These are phyloP conservation scores for Pichia sp. DNA, from an alignment of 1,139 yeast genomes.

Conservation along the genomic window DNA sequence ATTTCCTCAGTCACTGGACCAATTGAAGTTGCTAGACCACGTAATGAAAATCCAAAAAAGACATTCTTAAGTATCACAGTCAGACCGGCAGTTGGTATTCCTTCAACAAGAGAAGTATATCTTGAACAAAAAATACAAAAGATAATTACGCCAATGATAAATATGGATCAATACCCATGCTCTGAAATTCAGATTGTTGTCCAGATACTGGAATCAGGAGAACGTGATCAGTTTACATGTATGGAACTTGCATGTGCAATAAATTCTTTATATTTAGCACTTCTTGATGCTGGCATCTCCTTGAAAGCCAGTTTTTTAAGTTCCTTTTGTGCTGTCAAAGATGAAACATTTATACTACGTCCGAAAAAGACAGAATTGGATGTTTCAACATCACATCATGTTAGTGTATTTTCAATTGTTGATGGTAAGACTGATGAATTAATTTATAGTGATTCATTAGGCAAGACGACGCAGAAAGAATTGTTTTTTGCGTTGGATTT, in stretches of 20 bases:
- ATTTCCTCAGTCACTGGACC: conserved; percentile 86
- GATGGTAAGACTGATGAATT: conserved; percentile 48
- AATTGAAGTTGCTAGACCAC: conserved; percentile 62
- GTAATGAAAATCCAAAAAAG: conserved; percentile 79
- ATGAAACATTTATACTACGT: conserved; percentile 32
- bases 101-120: conserved; percentile 71
- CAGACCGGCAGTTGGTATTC: conserved; percentile 70
- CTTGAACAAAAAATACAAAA: conserved; percentile 66
- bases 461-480: conserved; percentile 55
- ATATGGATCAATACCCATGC: conserved; percentile 70
- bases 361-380: conserved; percentile 41
- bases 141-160: conserved; percentile 55
- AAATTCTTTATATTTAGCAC: conserved; percentile 66
- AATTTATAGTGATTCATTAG: conserved; percentile 64
- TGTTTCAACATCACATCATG: conserved; percentile 51
- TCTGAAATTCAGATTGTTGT: conserved; percentile 80
- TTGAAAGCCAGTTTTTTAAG: conserved; percentile 58
- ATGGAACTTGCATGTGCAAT: conserved; percentile 53
- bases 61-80: conserved; percentile 77
- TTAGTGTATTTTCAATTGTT: conserved; percentile 55
- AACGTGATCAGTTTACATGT: conserved; percentile 33
- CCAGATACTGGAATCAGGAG: conserved; percentile 56
- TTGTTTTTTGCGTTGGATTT: conserved; percentile 43
- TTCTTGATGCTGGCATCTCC: conserved; percentile 75
- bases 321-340: conserved; percentile 38